Percentiles rank a stretch among this genome's conserved stretches.
Evolutionary conservation across 2,329 filamentous ascomycete genomes (phyloP).

Genomic region (Aspergillus tubingensis): DNA sequence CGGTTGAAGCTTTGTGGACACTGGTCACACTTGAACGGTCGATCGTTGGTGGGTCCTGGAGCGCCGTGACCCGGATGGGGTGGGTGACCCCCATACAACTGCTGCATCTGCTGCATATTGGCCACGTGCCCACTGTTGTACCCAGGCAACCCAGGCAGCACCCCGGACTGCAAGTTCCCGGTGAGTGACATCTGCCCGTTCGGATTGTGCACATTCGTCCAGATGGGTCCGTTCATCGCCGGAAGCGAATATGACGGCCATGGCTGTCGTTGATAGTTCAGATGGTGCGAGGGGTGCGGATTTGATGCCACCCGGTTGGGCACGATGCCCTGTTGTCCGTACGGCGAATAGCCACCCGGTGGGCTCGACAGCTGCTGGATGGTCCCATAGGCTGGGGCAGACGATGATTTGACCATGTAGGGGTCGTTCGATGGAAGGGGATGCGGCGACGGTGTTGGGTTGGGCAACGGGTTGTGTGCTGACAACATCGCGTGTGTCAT

Average conservation of each 20-base stretch:
- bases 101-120: constrained; percentile 55
- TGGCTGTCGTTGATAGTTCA: constrained; percentile 45
- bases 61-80: constrained; percentile 58
- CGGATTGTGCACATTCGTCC: constrained; percentile 77
- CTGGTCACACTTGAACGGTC: constrained; percentile 91
- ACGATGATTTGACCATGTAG: constrained; percentile 53
- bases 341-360: constrained; percentile 45
- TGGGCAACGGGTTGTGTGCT: constrained; percentile 44
- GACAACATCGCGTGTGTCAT: constrained; percentile 51
- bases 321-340: constrained; percentile 44
- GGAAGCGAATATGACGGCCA: constrained; percentile 60
- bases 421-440: constrained; percentile 62
- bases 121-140: constrained; percentile 64
- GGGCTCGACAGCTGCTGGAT: constrained; percentile 53
- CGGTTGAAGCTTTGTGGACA: constrained; percentile 93
- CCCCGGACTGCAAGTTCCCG: constrained; percentile 57
- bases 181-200: constrained; percentile 72
- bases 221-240: constrained; percentile 66
- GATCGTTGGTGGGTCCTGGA: constrained; percentile 64
- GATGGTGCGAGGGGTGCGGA: constrained; percentile 28
- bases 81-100: constrained; percentile 61
- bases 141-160: constrained; percentile 49
- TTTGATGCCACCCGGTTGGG: constrained; percentile 50
- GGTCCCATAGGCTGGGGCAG: constrained; percentile 47
- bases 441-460: constrained; percentile 49